Evolutionary conservation across 768 basidiomycete species (phyloP).

Genomic region (Termitomyces heimii): DNA sequence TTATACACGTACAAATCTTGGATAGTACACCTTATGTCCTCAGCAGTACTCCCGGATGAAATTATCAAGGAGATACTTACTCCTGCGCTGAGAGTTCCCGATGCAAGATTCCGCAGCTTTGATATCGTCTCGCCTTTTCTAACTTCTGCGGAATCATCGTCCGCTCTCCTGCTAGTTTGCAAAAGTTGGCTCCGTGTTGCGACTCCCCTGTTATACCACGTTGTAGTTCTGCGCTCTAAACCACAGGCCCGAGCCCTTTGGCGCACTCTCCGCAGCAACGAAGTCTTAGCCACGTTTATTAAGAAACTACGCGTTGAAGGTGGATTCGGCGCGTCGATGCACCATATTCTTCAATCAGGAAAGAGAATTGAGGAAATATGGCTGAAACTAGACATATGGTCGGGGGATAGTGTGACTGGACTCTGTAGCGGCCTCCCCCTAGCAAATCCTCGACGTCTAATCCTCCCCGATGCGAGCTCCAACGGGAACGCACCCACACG

Average conservation of each 20-base stretch:
- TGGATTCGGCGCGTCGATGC: conserved; percentile 10
- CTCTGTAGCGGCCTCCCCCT: conserved; percentile 2
- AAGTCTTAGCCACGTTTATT: conserved; percentile 15
- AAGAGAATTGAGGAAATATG: conserved; percentile 2
- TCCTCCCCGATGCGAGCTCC: neutral
- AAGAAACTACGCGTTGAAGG: conserved; percentile 21
- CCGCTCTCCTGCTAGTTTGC: conserved; percentile 12
- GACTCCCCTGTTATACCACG: conserved; percentile 18
- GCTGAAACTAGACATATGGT: neutral
- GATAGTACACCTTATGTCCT: neutral
- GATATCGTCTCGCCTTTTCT: neutral
- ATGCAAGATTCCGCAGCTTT: conserved; percentile 1
- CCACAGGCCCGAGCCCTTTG: conserved; percentile 17
- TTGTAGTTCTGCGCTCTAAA: conserved; percentile 18
- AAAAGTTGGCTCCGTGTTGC: conserved; percentile 19
- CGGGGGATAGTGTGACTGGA: neutral
- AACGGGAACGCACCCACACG: neutral
- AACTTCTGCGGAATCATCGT: conserved; percentile 1
- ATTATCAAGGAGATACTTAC: conserved; percentile 7
- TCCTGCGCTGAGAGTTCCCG: conserved; percentile 2
- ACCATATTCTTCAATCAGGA: neutral
- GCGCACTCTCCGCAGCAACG: conserved; percentile 9
- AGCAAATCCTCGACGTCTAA: neutral
- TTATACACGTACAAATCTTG: too few relatives aligned
- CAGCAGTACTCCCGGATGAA: conserved; percentile 2